Evolutionary conservation across 2,329 filamentous ascomycete genomes (phyloP), one percentile per base, ranked within the genome.

Genomic region (Zymoseptoria tritici): DNA sequence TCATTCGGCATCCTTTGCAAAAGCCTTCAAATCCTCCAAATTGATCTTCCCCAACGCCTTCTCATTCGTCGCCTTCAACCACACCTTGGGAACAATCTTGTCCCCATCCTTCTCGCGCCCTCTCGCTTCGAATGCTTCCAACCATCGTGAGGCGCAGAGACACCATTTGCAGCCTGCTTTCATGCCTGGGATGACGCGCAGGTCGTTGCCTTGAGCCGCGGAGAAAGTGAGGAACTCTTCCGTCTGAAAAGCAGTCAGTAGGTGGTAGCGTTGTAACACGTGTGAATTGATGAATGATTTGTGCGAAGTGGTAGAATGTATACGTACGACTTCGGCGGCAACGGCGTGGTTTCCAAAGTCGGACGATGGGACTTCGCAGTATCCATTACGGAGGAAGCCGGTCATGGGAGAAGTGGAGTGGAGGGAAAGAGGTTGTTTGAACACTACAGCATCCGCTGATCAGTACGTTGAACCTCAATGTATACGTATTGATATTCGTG

Each of bases 111-210:
- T 56, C 50, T 79, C 78, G 11, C 73, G 74, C 53, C 75, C 78
- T 61, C 79, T 74, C 1, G 83, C 83, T 57, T 82, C 75, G 61
- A 83, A 80, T 1, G 83, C 84, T 70, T 86, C 83, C 65, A 68
- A 58, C 82, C 83, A 86, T 52, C 83, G 73, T 9, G 72, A 75
- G 2, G 83, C 83, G 67, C 84, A 86, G 4, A 87, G 72, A 71
- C 84, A 87, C 83, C 84, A 86, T 70, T 81, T 83, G 67, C 83
- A 85, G 7, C 84, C 83, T 11, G 75, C 80, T 20, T 76, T 81
- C 57, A 86, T 76, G 2, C 83, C 83, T 3, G 62, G 60, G 20
- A 78, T 77, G 4, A 71, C 66, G 22, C 82, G 78, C 36, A 87
- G 74, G 66, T 86, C 81, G 67, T 86, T 86, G 49, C 83, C 84